Percentiles rank a stretch among this genome's conserved stretches.
These are phyloP conservation scores for Coemansia sp. DNA, from an alignment of 192 early-diverging fungal species.

Conservation along the genomic window DNA sequence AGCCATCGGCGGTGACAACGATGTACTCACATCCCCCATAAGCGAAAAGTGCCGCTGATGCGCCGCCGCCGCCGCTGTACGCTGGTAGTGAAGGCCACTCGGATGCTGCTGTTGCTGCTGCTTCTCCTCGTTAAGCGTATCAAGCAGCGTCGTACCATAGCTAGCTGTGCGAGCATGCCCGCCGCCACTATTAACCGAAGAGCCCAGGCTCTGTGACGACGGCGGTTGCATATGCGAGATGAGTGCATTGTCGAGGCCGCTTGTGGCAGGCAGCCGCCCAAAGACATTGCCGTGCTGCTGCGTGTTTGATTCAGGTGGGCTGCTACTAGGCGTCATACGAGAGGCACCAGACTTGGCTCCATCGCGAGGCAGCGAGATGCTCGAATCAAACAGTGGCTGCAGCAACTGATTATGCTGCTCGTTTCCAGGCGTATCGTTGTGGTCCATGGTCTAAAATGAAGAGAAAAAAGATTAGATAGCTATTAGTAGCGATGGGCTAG, in stretches of 20 bases:
- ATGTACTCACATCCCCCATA: slow-evolving; percentile 1
- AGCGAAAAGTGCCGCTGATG: slow-evolving; percentile 33
- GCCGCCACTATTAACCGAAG: slow-evolving; percentile 11
- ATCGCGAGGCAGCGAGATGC: slow-evolving; percentile 30
- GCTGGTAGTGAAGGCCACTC: neutral
- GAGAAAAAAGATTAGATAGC: neutral
- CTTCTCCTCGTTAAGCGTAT: slow-evolving; percentile 48
- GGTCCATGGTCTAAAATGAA: neutral
- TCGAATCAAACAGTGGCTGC: slow-evolving; percentile 46
- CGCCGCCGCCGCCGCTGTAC: neutral
- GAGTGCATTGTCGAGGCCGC: slow-evolving; percentile 9
- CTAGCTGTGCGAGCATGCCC: slow-evolving; percentile 46
- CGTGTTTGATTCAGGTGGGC: neutral
- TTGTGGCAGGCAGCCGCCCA: slow-evolving; percentile 6
- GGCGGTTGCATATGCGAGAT: neutral
- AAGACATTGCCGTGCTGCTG: slow-evolving; percentile 8
- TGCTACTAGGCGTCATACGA: neutral
- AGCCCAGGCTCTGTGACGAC: neutral
- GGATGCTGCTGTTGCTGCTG: slow-evolving; percentile 10
- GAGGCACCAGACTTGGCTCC: neutral
- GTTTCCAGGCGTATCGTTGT: neutral
- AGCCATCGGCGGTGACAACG: slow-evolving; percentile 15
- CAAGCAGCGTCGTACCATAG: slow-evolving; percentile 54
- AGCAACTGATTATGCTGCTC: slow-evolving; percentile 12
- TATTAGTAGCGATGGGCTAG: neutral